Evolutionary conservation across 768 basidiomycete species (phyloP).

Genomic region (Suillus alpinus): DNA sequence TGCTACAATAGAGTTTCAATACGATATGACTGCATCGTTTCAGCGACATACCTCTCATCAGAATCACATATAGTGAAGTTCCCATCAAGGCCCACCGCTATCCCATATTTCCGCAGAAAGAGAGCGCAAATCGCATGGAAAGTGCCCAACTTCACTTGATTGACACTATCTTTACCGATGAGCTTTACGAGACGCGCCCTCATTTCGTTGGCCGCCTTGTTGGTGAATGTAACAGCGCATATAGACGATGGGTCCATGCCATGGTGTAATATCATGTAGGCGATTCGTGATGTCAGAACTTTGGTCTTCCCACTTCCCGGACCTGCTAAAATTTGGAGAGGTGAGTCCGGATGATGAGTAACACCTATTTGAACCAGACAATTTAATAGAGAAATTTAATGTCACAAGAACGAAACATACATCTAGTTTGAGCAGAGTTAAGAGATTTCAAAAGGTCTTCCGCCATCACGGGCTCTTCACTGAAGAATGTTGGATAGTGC

Average conservation of each 20-base stretch:
- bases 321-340: slow-evolving; percentile 80
- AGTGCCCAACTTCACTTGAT: slow-evolving; percentile 65
- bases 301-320: slow-evolving; percentile 78
- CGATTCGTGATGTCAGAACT: slow-evolving; percentile 68
- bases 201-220: slow-evolving; percentile 91
- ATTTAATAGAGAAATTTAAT: neutral
- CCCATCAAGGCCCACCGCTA: slow-evolving; percentile 51
- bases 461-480: neutral
- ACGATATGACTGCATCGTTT: neutral
- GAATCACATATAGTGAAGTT: slow-evolving; percentile 86
- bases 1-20: slow-evolving; percentile 38
- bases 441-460: slow-evolving; percentile 4
- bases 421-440: slow-evolving; percentile 11
- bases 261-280: slow-evolving; percentile 57
- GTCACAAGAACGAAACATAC: neutral
- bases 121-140: slow-evolving; percentile 76
- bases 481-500: too few relatives aligned
- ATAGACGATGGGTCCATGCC: slow-evolving; percentile 53
- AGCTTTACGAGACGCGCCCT: slow-evolving; percentile 61
- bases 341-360: slow-evolving; percentile 53
- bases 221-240: slow-evolving; percentile 85
- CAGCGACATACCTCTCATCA: slow-evolving; percentile 59
- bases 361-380: slow-evolving; percentile 48
- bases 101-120: slow-evolving; percentile 66
- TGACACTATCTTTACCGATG: slow-evolving; percentile 58